Evolutionary conservation across 2,329 filamentous ascomycete genomes (phyloP).

Genomic region (Epichloe festucae): DNA sequence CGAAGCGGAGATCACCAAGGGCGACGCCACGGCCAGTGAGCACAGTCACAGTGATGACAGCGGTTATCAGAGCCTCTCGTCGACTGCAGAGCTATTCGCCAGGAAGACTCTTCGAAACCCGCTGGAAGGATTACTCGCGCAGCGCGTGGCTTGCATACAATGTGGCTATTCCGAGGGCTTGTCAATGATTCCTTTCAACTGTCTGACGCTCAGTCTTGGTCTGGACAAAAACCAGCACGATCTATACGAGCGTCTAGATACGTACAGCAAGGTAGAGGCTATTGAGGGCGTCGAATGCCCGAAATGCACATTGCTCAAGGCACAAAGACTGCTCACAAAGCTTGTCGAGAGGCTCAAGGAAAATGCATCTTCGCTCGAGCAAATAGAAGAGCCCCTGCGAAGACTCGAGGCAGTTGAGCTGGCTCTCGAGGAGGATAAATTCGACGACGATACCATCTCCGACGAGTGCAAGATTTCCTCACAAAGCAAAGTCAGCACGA

Average conservation of each 20-base stretch:
- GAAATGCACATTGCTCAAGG: constrained; percentile 69
- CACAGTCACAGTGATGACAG: constrained; percentile 45
- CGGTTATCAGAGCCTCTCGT: constrained; percentile 37
- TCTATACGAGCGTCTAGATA: constrained; percentile 66
- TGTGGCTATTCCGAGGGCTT: constrained; percentile 84
- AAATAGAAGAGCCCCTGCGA: constrained; percentile 34
- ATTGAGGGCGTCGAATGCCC: constrained; percentile 86
- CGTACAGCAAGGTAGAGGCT: constrained; percentile 71
- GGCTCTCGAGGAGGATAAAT: constrained; percentile 68
- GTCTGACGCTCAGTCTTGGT: constrained; percentile 73
- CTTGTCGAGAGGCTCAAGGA: constrained; percentile 30
- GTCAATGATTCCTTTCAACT: constrained; percentile 87
- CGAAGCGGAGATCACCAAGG: constrained; percentile 24
- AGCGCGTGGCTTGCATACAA: constrained; percentile 73
- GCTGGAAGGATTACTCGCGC: constrained; percentile 74
- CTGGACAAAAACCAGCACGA: constrained; percentile 48
- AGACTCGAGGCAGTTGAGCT: constrained; percentile 54
- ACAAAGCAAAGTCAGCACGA: constrained; percentile 58
- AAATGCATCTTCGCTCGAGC: constrained; percentile 28
- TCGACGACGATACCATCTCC: constrained; percentile 53
- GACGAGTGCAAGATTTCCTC: constrained; percentile 53
- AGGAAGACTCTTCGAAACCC: constrained; percentile 50
- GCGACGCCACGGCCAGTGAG: constrained; percentile 32
- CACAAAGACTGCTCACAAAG: constrained; percentile 32
- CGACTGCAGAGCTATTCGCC: constrained; percentile 24